Conservation (phyloP, 176 grass and related monocot genomes). For the Triticum timopheevii region DNA sequence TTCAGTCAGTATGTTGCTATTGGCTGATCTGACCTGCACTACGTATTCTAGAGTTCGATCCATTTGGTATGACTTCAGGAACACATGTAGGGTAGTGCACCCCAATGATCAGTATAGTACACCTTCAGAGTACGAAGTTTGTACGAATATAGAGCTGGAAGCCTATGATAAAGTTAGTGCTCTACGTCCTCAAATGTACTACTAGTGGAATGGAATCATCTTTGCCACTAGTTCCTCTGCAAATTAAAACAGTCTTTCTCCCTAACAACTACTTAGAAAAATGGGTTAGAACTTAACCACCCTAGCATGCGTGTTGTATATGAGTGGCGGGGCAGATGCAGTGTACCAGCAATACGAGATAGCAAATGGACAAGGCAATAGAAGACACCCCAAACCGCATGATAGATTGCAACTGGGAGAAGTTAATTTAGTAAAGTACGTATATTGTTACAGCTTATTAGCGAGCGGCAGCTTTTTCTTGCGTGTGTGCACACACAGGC, state of each 20-base stretch:
- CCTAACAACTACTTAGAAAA: neutral
- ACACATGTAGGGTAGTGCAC: neutral
- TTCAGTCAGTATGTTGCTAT: neutral
- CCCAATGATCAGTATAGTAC: neutral
- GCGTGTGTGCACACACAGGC: neutral
- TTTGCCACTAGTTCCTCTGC: too few species aligned
- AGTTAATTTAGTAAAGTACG: neutral
- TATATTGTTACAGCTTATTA: neutral
- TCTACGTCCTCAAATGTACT: too few species aligned
- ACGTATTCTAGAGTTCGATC: too few species aligned
- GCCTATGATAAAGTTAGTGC: too few species aligned
- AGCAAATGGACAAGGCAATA: slow-evolving; percentile 12
- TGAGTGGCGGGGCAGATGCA: neutral
- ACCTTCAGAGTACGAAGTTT: neutral
- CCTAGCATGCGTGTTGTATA: neutral
- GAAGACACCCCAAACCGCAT: neutral
- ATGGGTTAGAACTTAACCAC: neutral
- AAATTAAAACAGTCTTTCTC: too few species aligned
- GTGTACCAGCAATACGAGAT: neutral
- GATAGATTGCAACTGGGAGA: slow-evolving; percentile 18
- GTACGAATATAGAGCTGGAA: too few species aligned
- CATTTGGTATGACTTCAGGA: neutral
- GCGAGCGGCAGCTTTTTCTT: neutral
- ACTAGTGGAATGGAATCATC: too few species aligned
- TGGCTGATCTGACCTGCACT: neutral